Evolutionary conservation across 1,284 basidiomycete genomes (phyloP), one percentile per base, ranked within the genome.

Genomic region (Megacollybia platyphylla): DNA sequence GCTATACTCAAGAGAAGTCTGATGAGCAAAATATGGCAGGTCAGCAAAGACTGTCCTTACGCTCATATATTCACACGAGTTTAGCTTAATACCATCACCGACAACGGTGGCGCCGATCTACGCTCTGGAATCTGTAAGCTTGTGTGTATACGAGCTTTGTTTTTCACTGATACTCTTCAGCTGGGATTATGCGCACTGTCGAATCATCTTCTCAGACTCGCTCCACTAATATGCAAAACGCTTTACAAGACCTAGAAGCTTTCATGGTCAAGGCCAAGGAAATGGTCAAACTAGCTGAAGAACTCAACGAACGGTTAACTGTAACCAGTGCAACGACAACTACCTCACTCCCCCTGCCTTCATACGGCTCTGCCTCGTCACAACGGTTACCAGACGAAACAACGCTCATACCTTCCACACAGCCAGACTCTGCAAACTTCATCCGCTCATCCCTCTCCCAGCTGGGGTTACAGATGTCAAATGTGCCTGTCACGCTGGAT

Each of bases 261-360:
- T 68, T 98, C 35, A 93, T 89, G 86, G 68, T 84, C 41, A 88
- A 92, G 57, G 92, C 93, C 0, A 85, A 82, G 51, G 87, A 92
- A 51, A 97, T 98, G 84, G 92, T 89, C 43, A 76, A 77, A 34
- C 73, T 97, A 24, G 92, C 94, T 1, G 83, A 83, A 48, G 81
- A 89, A 39, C 75, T 97, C 49, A 93, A 90, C 57, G 77, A 87
- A 47, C 87, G 82, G 48, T 70, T 97, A 7, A 81, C 80, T 6
- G 70, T 73, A 3, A 62, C 73, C 10, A 70, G 79, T 15, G 54
- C 58, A 28, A 47, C 55, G 24, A 47, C 49, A 4, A 45, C 53
- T 38, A 32, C 48, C 1, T 40, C 57, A 3, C 36, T 42, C n/a
- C 35, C 46, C 18, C 17, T 39, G 30, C 39, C 52, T 13, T 44